Conservation (phyloP, 495 filamentous ascomycete genomes). For the Aspergillus bertholletiae region DNA sequence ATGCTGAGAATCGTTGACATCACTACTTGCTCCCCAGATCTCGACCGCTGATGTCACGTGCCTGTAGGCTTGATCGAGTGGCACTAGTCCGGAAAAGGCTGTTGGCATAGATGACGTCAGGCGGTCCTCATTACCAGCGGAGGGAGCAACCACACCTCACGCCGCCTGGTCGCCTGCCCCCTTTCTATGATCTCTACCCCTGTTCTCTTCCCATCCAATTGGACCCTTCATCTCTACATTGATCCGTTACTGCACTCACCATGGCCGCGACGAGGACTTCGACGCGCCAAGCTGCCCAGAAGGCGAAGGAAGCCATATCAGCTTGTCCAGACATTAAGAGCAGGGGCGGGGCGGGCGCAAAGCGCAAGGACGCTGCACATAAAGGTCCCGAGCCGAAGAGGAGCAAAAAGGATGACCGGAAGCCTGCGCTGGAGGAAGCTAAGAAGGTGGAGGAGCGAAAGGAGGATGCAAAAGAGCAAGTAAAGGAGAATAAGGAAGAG, state of each 20-base stretch:
- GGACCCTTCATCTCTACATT: constrained; percentile 15
- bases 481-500: constrained; percentile 16
- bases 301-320: constrained; percentile 43
- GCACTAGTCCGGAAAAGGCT: not conserved
- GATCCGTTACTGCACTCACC: constrained; percentile 9
- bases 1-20: not conserved
- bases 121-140: constrained; percentile 14
- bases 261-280: constrained; percentile 40
- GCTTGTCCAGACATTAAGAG: constrained; percentile 22
- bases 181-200: not conserved
- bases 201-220: not conserved
- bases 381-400: constrained; percentile 28
- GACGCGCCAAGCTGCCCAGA: constrained; percentile 40
- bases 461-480: constrained; percentile 22
- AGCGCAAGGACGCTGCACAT: constrained; percentile 31
- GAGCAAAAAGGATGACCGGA: constrained; percentile 26
- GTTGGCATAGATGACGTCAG: constrained; percentile 20
- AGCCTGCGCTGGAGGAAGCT: not conserved
- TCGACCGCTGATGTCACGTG: not conserved
- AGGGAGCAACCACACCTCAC: no score
- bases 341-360: constrained; percentile 22
- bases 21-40: not conserved
- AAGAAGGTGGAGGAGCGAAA: constrained; percentile 4
- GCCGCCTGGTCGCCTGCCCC: not conserved
- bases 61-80: not conserved